A percentile compares a stretch with the other conserved stretches of the same genome.
Evolutionary conservation across 768 basidiomycete species (phyloP).

Genomic region (Termitomyces sp.): DNA sequence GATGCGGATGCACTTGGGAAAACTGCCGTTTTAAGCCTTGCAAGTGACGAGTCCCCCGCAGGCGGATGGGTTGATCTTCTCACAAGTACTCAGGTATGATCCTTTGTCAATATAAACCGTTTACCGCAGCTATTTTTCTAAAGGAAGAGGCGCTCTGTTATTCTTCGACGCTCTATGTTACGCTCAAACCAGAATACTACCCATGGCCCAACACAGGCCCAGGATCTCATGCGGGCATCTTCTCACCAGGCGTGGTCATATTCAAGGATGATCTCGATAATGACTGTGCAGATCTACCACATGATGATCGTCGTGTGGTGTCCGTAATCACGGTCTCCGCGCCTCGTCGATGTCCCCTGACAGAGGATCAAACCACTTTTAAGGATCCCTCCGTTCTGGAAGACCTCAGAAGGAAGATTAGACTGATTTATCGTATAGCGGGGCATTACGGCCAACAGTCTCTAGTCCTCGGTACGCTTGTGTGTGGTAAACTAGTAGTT

Average conservation of each 20-base stretch:
- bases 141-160: constrained; percentile 46
- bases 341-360: constrained; percentile 26
- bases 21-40: constrained; percentile 32
- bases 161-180: constrained; percentile 37
- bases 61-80: constrained; percentile 27
- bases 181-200: constrained; percentile 33
- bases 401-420: constrained; percentile 37
- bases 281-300: constrained; percentile 28
- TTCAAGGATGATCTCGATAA: constrained; percentile 42
- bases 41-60: constrained; percentile 25
- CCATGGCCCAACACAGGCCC: constrained; percentile 42
- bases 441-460: constrained; percentile 28
- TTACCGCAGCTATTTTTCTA: not conserved
- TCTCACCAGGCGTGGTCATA: constrained; percentile 39
- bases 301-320: constrained; percentile 27
- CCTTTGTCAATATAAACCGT: not conserved
- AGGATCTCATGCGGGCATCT: constrained; percentile 33
- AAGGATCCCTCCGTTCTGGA: constrained; percentile 20
- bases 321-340: constrained; percentile 44
- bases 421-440: constrained; percentile 37
- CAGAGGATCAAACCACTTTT: constrained; percentile 18
- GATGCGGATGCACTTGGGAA: constrained; percentile 20
- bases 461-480: constrained; percentile 30
- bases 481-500: not conserved
- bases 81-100: constrained; percentile 24